Evolutionary conservation across 257 asterid genomes (phyloP).

Genomic region (Solanum etuberosum): DNA sequence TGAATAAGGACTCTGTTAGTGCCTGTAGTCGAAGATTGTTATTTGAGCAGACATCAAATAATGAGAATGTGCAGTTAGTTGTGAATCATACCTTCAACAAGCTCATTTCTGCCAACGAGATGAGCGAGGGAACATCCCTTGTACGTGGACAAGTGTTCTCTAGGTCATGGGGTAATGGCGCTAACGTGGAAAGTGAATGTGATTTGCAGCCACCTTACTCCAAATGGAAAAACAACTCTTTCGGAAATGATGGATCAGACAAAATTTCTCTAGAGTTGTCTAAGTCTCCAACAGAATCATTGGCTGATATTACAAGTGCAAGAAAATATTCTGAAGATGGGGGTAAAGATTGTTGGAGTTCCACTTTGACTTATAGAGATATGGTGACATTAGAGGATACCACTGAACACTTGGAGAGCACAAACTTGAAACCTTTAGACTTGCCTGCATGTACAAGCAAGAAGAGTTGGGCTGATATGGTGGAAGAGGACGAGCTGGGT

Average conservation of each 20-base stretch:
- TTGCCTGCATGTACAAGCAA: background rate
- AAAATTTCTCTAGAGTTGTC: background rate
- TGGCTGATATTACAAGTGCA: background rate
- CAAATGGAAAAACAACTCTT: background rate
- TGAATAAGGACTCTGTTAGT: background rate
- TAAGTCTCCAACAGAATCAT: conserved; percentile 3
- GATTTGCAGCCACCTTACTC: background rate
- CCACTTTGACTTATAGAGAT: background rate
- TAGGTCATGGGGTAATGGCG: background rate
- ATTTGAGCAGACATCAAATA: conserved; percentile 1
- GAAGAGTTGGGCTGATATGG: conserved; percentile 83
- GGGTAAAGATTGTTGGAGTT: background rate
- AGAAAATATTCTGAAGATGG: background rate
- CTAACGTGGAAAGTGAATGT: background rate
- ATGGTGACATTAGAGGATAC: background rate
- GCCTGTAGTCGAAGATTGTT: conserved; percentile 10
- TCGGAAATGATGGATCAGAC: background rate
- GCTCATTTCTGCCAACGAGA: background rate
- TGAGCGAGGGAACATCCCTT: background rate
- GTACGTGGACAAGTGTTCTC: background rate
- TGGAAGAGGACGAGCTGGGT: conserved; percentile 51
- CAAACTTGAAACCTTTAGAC: background rate
- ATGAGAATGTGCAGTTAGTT: background rate
- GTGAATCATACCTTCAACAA: background rate
- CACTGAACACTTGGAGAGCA: background rate